These are phyloP conservation scores for Phytophthora hybrid DNA, from an alignment of 352 stramenopile species.

Conservation along the genomic window DNA sequence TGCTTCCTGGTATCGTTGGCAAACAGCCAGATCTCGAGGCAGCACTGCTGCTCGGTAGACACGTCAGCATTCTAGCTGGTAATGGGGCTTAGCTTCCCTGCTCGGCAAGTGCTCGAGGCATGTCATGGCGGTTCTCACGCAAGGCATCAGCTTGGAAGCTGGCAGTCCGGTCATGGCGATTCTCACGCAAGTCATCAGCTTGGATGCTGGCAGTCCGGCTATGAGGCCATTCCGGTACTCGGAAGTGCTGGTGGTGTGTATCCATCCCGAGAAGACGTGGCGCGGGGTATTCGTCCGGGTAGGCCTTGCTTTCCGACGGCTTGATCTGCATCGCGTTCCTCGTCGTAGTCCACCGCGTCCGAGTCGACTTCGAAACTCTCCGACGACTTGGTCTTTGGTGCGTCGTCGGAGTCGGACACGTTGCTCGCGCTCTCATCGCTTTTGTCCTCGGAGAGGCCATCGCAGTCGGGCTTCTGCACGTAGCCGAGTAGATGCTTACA, in stretches of 20 bases:
- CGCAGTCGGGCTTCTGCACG: slow-evolving; percentile 20
- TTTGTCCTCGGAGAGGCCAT: slow-evolving; percentile 10
- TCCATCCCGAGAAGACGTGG: neutral
- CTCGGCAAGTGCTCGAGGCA: neutral
- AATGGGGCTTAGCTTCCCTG: neutral
- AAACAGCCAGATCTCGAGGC: neutral
- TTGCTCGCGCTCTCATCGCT: neutral
- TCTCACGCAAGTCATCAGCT: too few species aligned
- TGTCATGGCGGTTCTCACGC: neutral
- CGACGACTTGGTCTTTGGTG: neutral
- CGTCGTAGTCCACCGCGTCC: too few species aligned
- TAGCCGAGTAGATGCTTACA: slow-evolving; percentile 30
- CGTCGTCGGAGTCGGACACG: slow-evolving; percentile 4
- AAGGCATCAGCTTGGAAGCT: too few species aligned
- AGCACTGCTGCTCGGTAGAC: neutral
- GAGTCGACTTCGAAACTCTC: neutral
- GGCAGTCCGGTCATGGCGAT: too few species aligned
- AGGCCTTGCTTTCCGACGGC: too few species aligned
- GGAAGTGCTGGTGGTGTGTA: too few species aligned
- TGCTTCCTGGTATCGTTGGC: neutral
- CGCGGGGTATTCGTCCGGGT: neutral
- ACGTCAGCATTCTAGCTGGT: neutral
- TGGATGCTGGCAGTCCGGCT: too few species aligned
- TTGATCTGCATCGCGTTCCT: too few species aligned
- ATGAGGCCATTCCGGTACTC: too few species aligned